Conservation (phyloP, 2,329 filamentous ascomycete species). For the Fusarium nisikadoi region DNA sequence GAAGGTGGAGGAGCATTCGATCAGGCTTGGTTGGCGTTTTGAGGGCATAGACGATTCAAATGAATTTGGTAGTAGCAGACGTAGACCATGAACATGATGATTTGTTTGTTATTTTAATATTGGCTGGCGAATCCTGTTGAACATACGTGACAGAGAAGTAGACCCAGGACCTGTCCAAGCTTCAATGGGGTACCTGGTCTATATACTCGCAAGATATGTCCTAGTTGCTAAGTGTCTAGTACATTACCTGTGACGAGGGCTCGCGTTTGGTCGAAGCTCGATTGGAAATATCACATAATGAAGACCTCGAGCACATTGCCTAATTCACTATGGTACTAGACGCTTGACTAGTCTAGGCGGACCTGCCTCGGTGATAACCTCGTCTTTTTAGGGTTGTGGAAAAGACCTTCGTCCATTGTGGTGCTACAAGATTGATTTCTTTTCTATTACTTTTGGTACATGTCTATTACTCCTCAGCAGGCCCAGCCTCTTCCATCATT, state of each 20-base stretch:
- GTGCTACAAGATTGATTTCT: background rate
- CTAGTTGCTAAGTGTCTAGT: background rate
- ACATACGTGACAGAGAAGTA: background rate
- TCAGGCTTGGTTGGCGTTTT: slow-evolving; percentile 52
- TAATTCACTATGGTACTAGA: background rate
- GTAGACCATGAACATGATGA: slow-evolving; percentile 49
- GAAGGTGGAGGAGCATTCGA: slow-evolving; percentile 46
- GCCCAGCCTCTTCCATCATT: slow-evolving; percentile 9
- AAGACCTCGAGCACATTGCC: background rate
- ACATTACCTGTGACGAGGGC: no score
- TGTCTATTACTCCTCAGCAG: background rate
- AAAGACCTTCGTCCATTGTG: background rate
- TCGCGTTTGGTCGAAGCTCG: no score
- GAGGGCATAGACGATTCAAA: slow-evolving; percentile 54
- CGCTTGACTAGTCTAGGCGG: background rate
- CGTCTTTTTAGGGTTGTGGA: background rate
- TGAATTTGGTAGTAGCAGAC: slow-evolving; percentile 49
- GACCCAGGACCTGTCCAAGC: background rate
- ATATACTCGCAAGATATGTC: background rate
- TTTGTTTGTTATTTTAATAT: slow-evolving; percentile 34
- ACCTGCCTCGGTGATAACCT: background rate
- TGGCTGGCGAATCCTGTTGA: background rate
- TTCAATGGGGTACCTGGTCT: background rate
- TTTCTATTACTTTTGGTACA: background rate
- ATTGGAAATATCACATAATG: no score